phyloP scores from a whole-genome alignment of 2,329 filamentous ascomycete species.

The Anisogramma anomala region DNA sequence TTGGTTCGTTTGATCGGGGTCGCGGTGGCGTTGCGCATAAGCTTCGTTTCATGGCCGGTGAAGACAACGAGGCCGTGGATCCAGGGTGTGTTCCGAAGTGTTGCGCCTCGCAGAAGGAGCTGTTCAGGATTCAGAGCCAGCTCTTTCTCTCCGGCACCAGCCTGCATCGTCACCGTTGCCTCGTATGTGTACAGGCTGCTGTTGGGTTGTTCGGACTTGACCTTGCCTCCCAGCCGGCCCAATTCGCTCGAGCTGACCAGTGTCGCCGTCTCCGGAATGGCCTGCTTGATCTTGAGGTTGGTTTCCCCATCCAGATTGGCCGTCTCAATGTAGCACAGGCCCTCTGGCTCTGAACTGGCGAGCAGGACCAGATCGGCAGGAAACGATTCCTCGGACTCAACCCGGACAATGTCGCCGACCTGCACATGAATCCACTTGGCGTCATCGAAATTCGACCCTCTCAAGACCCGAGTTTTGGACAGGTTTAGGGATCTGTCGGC shows the following conservation, averaged over 20 bases:
- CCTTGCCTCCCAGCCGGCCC: constrained; percentile 69
- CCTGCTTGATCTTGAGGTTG: constrained; percentile 98
- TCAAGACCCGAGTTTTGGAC: constrained; percentile 71
- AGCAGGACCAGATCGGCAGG: constrained; percentile 86
- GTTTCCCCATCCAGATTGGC: constrained; percentile 96
- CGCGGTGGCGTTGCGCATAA: constrained; percentile 96
- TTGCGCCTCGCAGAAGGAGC: constrained; percentile 82
- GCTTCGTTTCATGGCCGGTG: constrained; percentile 93
- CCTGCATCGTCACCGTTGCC: constrained; percentile 82
- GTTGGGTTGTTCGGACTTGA: constrained; percentile 94
- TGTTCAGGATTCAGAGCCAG: constrained; percentile 84
- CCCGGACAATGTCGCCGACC: constrained; percentile 84
- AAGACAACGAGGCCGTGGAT: constrained; percentile 94
- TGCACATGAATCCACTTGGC: constrained; percentile 89
- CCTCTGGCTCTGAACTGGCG: constrained; percentile 92
- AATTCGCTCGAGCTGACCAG: constrained; percentile 81
- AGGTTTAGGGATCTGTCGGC: constrained; percentile 82
- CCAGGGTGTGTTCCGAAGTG: constrained; percentile 92
- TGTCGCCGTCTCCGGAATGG: constrained; percentile 78
- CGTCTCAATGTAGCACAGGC: constrained; percentile 96
- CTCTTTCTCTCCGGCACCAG: constrained; percentile 87
- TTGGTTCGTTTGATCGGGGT: constrained; percentile 96
- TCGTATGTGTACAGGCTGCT: constrained; percentile 98
- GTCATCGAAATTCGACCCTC: constrained; percentile 73
- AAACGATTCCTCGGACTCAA: constrained; percentile 90